Conservation (phyloP, 2,329 filamentous ascomycete genomes). For the Fusarium multiceps region DNA sequence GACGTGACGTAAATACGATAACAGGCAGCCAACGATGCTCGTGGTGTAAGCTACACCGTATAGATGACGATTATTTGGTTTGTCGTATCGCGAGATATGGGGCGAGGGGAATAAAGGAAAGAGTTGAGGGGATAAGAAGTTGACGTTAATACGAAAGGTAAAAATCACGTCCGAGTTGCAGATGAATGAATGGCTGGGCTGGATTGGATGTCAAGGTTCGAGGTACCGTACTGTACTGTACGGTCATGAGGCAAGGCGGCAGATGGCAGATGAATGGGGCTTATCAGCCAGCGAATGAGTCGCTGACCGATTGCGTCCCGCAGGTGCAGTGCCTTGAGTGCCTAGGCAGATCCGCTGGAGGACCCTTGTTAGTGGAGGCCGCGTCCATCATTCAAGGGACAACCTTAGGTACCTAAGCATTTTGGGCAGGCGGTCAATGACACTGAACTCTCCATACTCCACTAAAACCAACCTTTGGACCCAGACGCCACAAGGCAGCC, state of each 20-base stretch:
- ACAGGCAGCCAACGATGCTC: constrained; percentile 22
- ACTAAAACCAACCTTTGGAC: not conserved
- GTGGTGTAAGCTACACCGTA: constrained; percentile 33
- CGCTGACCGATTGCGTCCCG: constrained; percentile 43
- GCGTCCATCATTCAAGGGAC: constrained; percentile 18
- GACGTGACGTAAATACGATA: constrained; percentile 41
- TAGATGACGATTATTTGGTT: constrained; percentile 11
- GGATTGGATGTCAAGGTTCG: constrained; percentile 15
- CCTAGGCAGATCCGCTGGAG: constrained; percentile 41
- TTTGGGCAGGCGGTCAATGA: constrained; percentile 40
- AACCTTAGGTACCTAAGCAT: constrained; percentile 5
- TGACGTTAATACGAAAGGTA: constrained; percentile 23
- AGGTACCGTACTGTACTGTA: constrained; percentile 9
- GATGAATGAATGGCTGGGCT: constrained; percentile 29
- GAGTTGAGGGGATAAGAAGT: constrained; percentile 14
- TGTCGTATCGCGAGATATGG: constrained; percentile 11
- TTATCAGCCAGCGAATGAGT: constrained; percentile 45
- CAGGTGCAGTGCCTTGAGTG: constrained; percentile 30
- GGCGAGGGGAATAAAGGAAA: constrained; percentile 5
- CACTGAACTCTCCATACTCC: constrained; percentile 1
- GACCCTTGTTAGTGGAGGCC: constrained; percentile 36
- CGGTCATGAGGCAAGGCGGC: constrained; percentile 46
- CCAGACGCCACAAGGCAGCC: constrained; percentile 37
- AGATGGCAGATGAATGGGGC: constrained; percentile 43
- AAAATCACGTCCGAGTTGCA: constrained; percentile 37